Base-by-base conservation (phyloP, 1,139 yeast species). In the Hansenula anomala region DNA sequence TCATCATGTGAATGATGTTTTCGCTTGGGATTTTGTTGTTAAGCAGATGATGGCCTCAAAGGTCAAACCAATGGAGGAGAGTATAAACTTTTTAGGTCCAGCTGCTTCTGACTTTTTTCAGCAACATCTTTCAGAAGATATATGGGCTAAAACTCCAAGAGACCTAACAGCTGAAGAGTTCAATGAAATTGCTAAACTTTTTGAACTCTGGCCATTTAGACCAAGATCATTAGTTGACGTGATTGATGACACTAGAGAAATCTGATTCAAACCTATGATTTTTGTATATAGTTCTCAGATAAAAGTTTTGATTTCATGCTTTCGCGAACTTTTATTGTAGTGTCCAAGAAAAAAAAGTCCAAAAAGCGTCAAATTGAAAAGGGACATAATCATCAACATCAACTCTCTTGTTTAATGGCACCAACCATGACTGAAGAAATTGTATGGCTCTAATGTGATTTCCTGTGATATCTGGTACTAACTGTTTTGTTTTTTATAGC, bases 121-220 rank as follows among this genome's bases (percentile, higher is more conserved):
- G 2, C 57, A 62, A 13, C 55, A 72, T 8, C 44, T 72, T 0
- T 54, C 61, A 2, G 66, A 45, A 9, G 60, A 58, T 0, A 41
- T 80, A 4, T 51, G 77, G 40, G 56, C 71, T 11, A 74, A 69
- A 44, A 54, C 58, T 4, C 75, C 85, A 0, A 60, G 64, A 16
- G 73, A 73, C 3, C 61, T 89, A 41, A 64, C 77, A 0, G 55
- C 66, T 6, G 74, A 73, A 1, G 94, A 88, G 16, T 67, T 82
- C 44, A 44, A 66, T 8, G 51, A 57, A 6, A 56, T 90, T 9
- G 68, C 79, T 4, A 59, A 71, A 6, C 69, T 64, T 4, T 86
- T 82, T 55, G 72, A 69, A 34, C 56, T 63, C 18, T 90, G 97
- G 97, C 94, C 97, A 0, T 90, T 89, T 66, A 88, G 81, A 59